phyloP scores from a whole-genome alignment of 225 moss, liverwort and hornwort genomes.

The Thuidium tamariscinum region DNA sequence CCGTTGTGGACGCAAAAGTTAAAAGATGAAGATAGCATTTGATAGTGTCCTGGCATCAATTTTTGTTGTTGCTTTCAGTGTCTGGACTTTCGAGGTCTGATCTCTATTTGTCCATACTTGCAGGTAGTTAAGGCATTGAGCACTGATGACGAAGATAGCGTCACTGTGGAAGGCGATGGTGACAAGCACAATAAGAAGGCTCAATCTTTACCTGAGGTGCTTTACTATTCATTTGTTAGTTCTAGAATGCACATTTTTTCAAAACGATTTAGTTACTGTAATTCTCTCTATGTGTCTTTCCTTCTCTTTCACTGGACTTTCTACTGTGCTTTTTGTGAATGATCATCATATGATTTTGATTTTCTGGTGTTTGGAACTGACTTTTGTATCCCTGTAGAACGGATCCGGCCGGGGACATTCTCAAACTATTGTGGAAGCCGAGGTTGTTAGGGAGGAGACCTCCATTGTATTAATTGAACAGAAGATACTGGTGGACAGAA shows the following conservation, averaged over 20 bases:
- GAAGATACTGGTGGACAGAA: background rate
- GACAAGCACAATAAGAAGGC: background rate
- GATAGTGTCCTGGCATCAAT: background rate
- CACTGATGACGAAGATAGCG: background rate
- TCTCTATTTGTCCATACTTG: background rate
- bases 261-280: background rate
- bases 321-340: background rate
- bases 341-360: background rate
- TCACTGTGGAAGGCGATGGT: background rate
- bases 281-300: background rate
- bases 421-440: background rate
- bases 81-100: background rate
- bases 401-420: background rate
- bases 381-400: background rate
- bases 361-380: background rate
- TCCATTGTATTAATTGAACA: background rate
- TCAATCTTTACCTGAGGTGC: slow-evolving; percentile 8
- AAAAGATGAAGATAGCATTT: background rate
- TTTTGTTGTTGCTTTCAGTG: background rate
- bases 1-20: background rate
- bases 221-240: background rate
- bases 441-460: background rate
- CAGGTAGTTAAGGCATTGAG: slow-evolving; percentile 13
- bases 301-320: background rate
- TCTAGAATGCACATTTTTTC: background rate